Conservation (phyloP, 1,139 yeast species). For the Candida tunisiensis region DNA sequence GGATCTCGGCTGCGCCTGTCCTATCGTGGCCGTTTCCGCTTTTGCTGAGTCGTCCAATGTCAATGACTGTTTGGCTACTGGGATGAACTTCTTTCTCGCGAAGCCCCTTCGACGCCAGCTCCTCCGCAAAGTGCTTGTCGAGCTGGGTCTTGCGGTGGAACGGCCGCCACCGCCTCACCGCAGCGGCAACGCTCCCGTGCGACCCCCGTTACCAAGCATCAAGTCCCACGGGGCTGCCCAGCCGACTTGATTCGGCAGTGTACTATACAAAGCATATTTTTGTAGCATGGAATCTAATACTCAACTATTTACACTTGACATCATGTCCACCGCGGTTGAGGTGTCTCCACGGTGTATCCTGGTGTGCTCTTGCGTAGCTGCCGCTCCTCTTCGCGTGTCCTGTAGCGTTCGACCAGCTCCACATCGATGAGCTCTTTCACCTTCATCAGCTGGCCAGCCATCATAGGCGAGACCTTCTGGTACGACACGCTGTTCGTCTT, state of each 20-base stretch:
- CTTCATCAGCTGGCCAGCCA: slow-evolving; percentile 71
- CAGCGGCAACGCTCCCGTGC: too few species aligned
- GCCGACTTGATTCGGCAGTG: too few species aligned
- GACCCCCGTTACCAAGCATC: too few species aligned
- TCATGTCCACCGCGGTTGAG: too few species aligned
- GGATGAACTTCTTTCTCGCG: slow-evolving; percentile 82
- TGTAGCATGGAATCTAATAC: too few species aligned
- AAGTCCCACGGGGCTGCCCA: too few species aligned
- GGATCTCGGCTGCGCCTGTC: slow-evolving; percentile 40
- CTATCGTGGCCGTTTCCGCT: slow-evolving; percentile 89
- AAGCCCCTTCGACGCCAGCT: slow-evolving; percentile 58
- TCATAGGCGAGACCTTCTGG: slow-evolving; percentile 55
- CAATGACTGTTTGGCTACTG: slow-evolving; percentile 64
- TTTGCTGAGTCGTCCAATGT: slow-evolving; percentile 88
- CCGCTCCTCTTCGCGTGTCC: slow-evolving; percentile 15
- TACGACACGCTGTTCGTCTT: slow-evolving; percentile 62
- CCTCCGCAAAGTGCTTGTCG: slow-evolving; percentile 8
- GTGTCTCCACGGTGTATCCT: too few species aligned
- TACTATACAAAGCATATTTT: too few species aligned
- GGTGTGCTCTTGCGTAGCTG: too few species aligned
- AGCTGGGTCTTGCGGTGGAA: not conserved
- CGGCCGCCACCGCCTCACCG: slow-evolving; percentile 1
- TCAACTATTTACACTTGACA: too few species aligned
- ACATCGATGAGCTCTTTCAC: slow-evolving; percentile 86
- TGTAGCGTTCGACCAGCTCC: slow-evolving; percentile 41